Conservation (phyloP, 768 basidiomycete species). For the Serendipita sp. region DNA sequence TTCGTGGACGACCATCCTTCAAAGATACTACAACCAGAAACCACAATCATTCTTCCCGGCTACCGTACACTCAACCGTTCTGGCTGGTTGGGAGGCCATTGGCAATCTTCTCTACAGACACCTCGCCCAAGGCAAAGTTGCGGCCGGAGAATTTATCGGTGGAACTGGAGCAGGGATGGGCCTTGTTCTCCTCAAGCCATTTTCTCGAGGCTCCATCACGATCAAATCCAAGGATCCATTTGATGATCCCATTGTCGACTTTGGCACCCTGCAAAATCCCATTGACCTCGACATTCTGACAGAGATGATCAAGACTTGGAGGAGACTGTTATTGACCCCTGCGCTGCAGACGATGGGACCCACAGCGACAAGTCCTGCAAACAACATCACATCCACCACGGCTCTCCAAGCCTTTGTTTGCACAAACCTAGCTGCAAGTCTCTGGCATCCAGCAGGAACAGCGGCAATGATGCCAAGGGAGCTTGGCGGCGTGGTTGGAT, state of each 20-base stretch:
- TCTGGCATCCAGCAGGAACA: conserved; percentile 15
- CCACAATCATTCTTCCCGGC: neutral
- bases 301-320: neutral
- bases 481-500: neutral
- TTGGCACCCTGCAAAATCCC: conserved; percentile 9
- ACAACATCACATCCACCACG: neutral
- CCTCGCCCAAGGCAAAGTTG: neutral
- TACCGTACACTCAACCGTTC: neutral
- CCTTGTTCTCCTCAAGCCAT: neutral
- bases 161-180: neutral
- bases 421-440: neutral
- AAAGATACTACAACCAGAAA: neutral
- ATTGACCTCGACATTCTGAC: neutral
- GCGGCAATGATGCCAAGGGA: neutral
- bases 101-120: neutral
- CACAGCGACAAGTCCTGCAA: neutral
- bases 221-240: conserved; percentile 17
- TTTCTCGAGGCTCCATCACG: conserved; percentile 16
- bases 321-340: neutral
- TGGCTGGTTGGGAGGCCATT: neutral
- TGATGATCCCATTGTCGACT: conserved; percentile 18
- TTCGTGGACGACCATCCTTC: neutral
- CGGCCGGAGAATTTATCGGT: neutral
- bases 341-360: neutral
- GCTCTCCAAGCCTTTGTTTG: neutral